A percentile compares a stretch with the other conserved stretches of the same genome.
Conservation (phyloP, 2,329 filamentous ascomycete genomes). For the Gaeumannomyces tritici region DNA sequence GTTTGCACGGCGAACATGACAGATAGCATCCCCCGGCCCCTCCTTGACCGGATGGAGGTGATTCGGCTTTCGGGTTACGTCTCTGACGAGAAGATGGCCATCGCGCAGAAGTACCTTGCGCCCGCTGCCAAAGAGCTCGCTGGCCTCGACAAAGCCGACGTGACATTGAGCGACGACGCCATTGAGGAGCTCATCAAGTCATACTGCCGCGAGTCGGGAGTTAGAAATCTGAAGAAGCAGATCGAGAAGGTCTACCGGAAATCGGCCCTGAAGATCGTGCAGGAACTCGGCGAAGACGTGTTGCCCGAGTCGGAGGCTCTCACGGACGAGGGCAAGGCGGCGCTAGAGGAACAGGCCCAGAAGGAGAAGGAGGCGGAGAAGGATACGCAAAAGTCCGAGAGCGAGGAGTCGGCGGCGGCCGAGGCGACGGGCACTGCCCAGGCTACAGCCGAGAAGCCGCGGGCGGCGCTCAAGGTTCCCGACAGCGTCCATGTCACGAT, state of each 20-base stretch:
- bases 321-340: constrained; percentile 77
- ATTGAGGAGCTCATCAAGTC: constrained; percentile 97
- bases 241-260: constrained; percentile 99
- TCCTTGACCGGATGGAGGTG: constrained; percentile 95
- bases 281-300: constrained; percentile 80
- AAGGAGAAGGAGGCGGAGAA: constrained; percentile 32
- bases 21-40: constrained; percentile 88
- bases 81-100: constrained; percentile 97
- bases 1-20: constrained; percentile 99
- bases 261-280: constrained; percentile 92
- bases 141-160: constrained; percentile 81
- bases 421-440: constrained; percentile 23
- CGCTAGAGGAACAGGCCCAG: constrained; percentile 55
- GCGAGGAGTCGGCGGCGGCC: constrained; percentile 11
- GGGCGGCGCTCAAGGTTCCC: constrained; percentile 72
- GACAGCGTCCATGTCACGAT: constrained; percentile 81
- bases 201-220: constrained; percentile 94
- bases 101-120: constrained; percentile 85
- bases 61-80: constrained; percentile 96
- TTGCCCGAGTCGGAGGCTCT: constrained; percentile 73
- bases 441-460: constrained; percentile 57
- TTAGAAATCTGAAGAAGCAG: constrained; percentile 97
- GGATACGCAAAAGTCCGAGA: constrained; percentile 12
- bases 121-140: constrained; percentile 92
- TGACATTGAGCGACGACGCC: constrained; percentile 75